phyloP scores from a whole-genome alignment of 225 moss, liverwort and hornwort species.

The Pseudoscleropodium purum region DNA sequence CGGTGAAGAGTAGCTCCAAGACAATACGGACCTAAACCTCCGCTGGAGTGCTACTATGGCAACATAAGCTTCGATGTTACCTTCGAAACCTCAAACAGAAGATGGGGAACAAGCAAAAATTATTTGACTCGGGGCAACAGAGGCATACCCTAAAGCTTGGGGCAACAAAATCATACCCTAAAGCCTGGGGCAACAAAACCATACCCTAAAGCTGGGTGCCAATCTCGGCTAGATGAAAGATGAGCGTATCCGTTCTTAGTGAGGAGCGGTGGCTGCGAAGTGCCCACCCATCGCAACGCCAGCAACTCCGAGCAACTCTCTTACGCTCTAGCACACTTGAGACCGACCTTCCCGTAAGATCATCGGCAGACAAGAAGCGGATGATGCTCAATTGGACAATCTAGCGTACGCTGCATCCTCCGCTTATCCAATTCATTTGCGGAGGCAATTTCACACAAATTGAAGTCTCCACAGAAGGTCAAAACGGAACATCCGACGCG shows the following conservation, averaged over 20 bases:
- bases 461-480: background rate
- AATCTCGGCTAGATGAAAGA: background rate
- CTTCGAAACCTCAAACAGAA: background rate
- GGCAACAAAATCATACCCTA: background rate
- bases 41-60: background rate
- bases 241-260: background rate
- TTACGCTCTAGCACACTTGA: background rate
- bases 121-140: background rate
- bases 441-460: background rate
- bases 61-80: background rate
- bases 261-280: background rate
- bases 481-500: background rate
- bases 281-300: background rate
- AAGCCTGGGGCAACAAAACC: background rate
- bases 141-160: background rate
- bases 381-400: background rate
- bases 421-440: background rate
- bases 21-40: background rate
- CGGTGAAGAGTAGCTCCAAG: background rate
- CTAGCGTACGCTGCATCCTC: background rate
- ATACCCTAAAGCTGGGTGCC: background rate
- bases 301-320: background rate
- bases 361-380: background rate
- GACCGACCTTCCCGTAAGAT: background rate
- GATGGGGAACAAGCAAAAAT: background rate